These are phyloP conservation scores for Atkinsonella hypoxylon DNA, from an alignment of 2,329 filamentous ascomycete genomes.

Conservation along the genomic window DNA sequence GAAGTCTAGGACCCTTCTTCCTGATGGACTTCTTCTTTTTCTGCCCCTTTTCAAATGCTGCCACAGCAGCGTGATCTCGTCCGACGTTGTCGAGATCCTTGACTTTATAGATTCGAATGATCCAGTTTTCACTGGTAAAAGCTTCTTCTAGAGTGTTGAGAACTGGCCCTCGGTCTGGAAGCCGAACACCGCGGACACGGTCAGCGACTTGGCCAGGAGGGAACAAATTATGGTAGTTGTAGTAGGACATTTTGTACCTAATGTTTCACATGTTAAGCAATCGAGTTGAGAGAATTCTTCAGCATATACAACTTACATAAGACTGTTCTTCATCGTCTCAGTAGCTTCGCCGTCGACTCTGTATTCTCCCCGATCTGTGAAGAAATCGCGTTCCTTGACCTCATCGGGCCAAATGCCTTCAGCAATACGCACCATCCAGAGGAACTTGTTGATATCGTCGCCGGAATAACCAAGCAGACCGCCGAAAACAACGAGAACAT, in stretches of 20 bases:
- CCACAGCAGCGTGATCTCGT: constrained; percentile 62
- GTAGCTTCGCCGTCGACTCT: constrained; percentile 87
- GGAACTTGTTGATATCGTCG: constrained; percentile 99
- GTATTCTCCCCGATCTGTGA: constrained; percentile 89
- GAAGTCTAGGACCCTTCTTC: constrained; percentile 57
- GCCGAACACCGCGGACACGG: constrained; percentile 67
- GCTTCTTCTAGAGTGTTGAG: constrained; percentile 90
- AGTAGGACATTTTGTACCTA: constrained; percentile 99
- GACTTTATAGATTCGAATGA: constrained; percentile 99
- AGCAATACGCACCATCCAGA: constrained; percentile 99
- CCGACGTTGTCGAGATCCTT: constrained; percentile 97
- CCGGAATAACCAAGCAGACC: constrained; percentile 93
- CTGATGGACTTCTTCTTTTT: constrained; percentile 73
- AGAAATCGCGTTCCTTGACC: constrained; percentile 93
- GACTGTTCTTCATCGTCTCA: constrained; percentile 95
- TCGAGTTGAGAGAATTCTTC: background rate
- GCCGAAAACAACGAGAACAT: constrained; percentile 94
- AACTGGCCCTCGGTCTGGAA: constrained; percentile 76
- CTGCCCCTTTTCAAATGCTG: constrained; percentile 64
- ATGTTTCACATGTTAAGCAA: constrained; percentile 13
- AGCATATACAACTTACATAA: constrained; percentile 62
- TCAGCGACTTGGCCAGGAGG: constrained; percentile 82
- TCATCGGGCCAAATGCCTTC: constrained; percentile 99
- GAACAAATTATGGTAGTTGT: constrained; percentile 92
- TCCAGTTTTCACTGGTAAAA: constrained; percentile 99